A percentile compares a stretch with the other conserved stretches of the same genome.
Conservation (phyloP, 2,329 filamentous ascomycete species). For the Colletotrichum limetticola region DNA sequence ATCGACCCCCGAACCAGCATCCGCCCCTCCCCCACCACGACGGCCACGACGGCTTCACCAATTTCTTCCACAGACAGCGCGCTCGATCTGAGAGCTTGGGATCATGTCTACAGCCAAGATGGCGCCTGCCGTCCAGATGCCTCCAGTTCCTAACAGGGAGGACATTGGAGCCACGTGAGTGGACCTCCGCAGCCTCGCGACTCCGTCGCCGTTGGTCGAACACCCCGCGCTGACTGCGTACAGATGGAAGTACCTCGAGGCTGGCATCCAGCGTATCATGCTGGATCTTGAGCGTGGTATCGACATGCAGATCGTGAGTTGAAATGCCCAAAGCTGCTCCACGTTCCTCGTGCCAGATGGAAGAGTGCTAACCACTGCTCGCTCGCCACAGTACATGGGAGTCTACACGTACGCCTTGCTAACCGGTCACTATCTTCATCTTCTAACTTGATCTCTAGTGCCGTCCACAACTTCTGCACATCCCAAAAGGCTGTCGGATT, state of each 20-base stretch:
- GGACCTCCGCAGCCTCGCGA: constrained; percentile 3
- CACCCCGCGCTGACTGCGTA: constrained; percentile 32
- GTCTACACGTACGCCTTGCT: constrained; percentile 78
- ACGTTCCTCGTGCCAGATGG: background rate
- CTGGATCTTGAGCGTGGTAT: constrained; percentile 89
- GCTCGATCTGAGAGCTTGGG: constrained; percentile 26
- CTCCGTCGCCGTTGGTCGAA: background rate
- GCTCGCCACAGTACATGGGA: constrained; percentile 80
- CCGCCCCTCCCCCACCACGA: constrained; percentile 35
- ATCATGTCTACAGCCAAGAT: constrained; percentile 48
- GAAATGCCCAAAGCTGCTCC: constrained; percentile 25
- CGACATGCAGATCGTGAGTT: constrained; percentile 84
- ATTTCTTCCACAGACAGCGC: constrained; percentile 17
- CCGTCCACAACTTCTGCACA: constrained; percentile 99
- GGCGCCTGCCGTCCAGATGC: constrained; percentile 57
- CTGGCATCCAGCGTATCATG: constrained; percentile 94
- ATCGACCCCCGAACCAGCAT: constrained; percentile 1
- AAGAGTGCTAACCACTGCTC: constrained; percentile 22
- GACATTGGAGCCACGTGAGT: constrained; percentile 65
- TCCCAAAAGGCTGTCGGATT: constrained; percentile 91
- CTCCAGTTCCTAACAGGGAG: constrained; percentile 69
- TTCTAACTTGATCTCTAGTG: constrained; percentile 62
- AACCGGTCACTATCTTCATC: background rate
- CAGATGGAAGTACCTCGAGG: constrained; percentile 91
- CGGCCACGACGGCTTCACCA: constrained; percentile 39